These are phyloP conservation scores for Kodamaea fukazawae DNA, from an alignment of 805 yeast species.

Conservation along the genomic window DNA sequence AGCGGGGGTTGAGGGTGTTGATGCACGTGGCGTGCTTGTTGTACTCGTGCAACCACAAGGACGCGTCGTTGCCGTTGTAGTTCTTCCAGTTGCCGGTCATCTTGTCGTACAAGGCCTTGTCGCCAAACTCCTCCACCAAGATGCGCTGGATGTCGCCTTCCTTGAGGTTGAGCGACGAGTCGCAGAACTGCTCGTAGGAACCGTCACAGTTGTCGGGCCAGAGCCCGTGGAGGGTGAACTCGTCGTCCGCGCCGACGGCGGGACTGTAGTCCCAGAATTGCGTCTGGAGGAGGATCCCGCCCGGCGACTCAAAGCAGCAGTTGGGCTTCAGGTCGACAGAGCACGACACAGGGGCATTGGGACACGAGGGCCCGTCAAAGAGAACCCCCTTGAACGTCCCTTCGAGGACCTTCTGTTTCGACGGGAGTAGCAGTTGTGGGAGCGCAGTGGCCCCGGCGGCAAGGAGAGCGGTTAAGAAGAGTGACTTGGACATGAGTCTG, in stretches of 20 bases:
- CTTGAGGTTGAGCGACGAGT: constrained; percentile 36
- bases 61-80: constrained; percentile 61
- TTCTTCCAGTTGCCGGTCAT: constrained; percentile 74
- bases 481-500: background rate
- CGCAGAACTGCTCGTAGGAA: constrained; percentile 75
- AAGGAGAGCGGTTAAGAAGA: constrained; percentile 1
- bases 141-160: constrained; percentile 40
- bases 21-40: constrained; percentile 95
- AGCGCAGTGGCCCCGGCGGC: background rate
- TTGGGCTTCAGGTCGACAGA: constrained; percentile 30
- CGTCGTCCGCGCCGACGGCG: constrained; percentile 62
- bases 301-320: constrained; percentile 86
- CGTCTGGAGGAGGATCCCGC: constrained; percentile 78
- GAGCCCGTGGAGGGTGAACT: constrained; percentile 79
- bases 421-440: too few species aligned
- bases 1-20: constrained; percentile 68
- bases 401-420: background rate
- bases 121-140: constrained; percentile 37
- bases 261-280: constrained; percentile 93
- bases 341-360: constrained; percentile 63
- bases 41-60: constrained; percentile 86
- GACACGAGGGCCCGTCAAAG: constrained; percentile 39
- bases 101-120: constrained; percentile 50
- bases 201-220: constrained; percentile 93
- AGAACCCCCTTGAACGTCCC: background rate